phyloP scores from a whole-genome alignment of 352 stramenopile species.

The Globisporangium middletonii region DNA sequence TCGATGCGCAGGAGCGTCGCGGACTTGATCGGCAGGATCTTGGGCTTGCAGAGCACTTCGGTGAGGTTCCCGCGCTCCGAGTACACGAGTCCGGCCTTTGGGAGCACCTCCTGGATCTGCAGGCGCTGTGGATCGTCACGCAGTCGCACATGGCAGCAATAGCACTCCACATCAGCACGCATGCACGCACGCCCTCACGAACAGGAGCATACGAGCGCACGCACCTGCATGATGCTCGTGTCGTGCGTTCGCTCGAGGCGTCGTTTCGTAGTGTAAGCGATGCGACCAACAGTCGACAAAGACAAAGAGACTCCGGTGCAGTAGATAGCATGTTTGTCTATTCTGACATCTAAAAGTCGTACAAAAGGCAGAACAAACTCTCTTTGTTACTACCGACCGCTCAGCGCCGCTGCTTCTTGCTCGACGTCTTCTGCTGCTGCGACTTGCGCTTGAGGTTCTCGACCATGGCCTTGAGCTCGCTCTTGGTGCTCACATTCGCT shows the following conservation, averaged over 20 bases:
- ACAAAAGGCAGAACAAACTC: neutral
- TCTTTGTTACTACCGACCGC: neutral
- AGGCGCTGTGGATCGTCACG: conserved; percentile 30
- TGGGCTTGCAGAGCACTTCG: conserved; percentile 86
- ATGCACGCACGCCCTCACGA: neutral
- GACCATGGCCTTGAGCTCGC: conserved; percentile 60
- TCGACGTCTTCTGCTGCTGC: conserved; percentile 36
- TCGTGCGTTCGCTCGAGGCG: neutral
- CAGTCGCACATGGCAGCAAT: neutral
- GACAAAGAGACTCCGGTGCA: no score
- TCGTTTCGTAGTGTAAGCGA: neutral
- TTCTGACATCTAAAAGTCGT: no score
- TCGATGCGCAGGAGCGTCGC: conserved; percentile 81
- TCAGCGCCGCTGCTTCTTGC: conserved; percentile 46
- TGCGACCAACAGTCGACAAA: neutral
- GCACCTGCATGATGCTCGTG: conserved; percentile 1
- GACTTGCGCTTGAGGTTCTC: conserved; percentile 83
- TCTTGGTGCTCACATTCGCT: conserved; percentile 17
- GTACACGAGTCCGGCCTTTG: conserved; percentile 86
- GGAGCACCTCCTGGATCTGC: conserved; percentile 80
- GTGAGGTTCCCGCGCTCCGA: conserved; percentile 83
- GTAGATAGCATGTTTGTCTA: no score
- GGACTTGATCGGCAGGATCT: conserved; percentile 88
- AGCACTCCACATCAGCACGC: no score
- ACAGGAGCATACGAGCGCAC: neutral